Evolutionary conservation across 305 asterid genomes (phyloP).

Genomic region (Solanum hybrid): DNA sequence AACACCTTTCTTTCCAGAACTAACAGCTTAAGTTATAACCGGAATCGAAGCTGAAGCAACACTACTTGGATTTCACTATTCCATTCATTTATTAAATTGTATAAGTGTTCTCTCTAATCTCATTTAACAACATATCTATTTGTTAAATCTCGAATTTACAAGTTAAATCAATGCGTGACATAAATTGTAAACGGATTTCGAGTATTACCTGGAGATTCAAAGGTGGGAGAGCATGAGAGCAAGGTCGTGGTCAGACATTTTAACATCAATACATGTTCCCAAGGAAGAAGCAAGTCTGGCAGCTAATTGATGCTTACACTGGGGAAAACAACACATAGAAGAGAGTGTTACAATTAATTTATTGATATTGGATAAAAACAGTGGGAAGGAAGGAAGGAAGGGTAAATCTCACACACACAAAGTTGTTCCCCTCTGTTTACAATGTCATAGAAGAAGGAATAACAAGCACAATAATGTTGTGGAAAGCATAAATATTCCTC

Average conservation of each 20-base stretch:
- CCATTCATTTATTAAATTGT: not conserved
- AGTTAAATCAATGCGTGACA: not conserved
- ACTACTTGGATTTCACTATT: not conserved
- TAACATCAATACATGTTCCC: constrained; percentile 44
- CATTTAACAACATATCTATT: not conserved
- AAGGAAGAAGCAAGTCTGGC: constrained; percentile 74
- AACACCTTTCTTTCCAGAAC: not conserved
- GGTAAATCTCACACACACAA: constrained; percentile 58
- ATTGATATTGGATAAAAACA: not conserved
- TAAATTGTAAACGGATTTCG: not conserved
- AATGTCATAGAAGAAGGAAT: constrained; percentile 82
- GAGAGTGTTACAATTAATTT: not conserved
- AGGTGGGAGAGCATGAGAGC: constrained; percentile 55
- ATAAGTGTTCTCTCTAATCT: not conserved
- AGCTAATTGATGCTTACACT: constrained; percentile 96
- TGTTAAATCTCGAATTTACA: not conserved
- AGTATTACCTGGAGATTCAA: constrained; percentile 13
- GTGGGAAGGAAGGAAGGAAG: not conserved
- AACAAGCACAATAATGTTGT: constrained; percentile 67
- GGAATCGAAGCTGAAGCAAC: not conserved
- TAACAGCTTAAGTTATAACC: not conserved
- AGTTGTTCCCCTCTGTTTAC: constrained; percentile 89
- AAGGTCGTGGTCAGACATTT: constrained; percentile 69
- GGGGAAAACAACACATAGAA: not conserved
- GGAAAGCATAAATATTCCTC: constrained; percentile 80